Base-by-base conservation (phyloP, 306 rosid genomes). In the Ormosia semicastrata region DNA sequence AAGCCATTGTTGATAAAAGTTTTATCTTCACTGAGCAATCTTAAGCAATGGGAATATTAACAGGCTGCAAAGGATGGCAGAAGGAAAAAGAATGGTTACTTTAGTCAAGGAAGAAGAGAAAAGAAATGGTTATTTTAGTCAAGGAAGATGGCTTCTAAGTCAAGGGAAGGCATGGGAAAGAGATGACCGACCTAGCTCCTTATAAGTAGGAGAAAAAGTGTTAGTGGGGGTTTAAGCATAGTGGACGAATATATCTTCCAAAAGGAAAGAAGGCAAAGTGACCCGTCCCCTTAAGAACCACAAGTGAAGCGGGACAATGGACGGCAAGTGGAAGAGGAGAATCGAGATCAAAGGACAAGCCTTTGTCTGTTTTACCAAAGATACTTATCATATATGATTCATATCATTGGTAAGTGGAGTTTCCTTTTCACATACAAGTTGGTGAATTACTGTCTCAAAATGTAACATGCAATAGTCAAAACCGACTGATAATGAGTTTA, bases 161-260 rank as follows among this genome's bases (percentile, higher is more conserved):
- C 75, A 73, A 86, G 86, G 66, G 81, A 74, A 72, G 85, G 87
- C 11, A 73, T 81, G 89, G 86, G 82, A 66, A 86, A 85, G 71
- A 76, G 58, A 70, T 82, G 75, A 81, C 17, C 57, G 75, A 56
- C 3, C 4, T 77, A 78, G 90, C 84, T 89, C 89, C 94, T 89
- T 92, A 88, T 92, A 92, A 64, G 87, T 76, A 82, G 89, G 85
- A 85, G 71, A 75, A 60, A 72, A 80, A 85, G 67, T 24, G 64
- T 72, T 76, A 44, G 82, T 86, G 90, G 89, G 78, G 75, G 70
- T n/a, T 81, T 87, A 33, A 57, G 83, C 88, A 73, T 86, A 79
- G 83, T 86, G 93, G 88, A 67, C 3, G 90, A 86, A 86, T 86
- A 87, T 90, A 89, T 90, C 83, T 83, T 82, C 74, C 39, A 58